Conservation (phyloP, 164 flowering plant species). For the Tetrastigma voinierianum region DNA sequence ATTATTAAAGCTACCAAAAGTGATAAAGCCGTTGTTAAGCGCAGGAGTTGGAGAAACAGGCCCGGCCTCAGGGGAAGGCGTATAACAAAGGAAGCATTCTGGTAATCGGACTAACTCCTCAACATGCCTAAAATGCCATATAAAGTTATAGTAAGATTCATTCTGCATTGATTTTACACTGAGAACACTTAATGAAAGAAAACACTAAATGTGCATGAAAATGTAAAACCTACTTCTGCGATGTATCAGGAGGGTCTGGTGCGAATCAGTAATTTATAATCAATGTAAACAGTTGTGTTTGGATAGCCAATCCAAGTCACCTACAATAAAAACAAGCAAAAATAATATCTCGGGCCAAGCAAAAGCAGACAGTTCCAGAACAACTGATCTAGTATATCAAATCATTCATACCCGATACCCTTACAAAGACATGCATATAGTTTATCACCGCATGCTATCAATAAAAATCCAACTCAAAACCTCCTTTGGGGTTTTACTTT, state of each 20-base stretch:
- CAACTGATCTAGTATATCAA: background rate
- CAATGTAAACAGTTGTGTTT: constrained; percentile 95
- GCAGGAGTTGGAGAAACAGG: constrained; percentile 85
- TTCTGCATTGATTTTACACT: background rate
- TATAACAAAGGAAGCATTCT: constrained; percentile 88
- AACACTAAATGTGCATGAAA: background rate
- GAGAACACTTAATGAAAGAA: background rate
- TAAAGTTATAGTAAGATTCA: background rate
- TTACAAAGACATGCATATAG: background rate
- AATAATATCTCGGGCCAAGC: constrained; percentile 5
- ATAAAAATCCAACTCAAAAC: background rate
- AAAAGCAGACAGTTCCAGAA: background rate
- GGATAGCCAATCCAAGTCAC: constrained; percentile 99
- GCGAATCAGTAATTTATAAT: constrained; percentile 82
- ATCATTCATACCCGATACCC: constrained; percentile 1
- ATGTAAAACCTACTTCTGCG: constrained; percentile 60
- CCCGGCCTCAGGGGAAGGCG: constrained; percentile 97
- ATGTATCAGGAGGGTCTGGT: constrained; percentile 78
- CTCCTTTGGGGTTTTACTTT: background rate
- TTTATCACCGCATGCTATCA: background rate
- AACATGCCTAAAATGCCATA: constrained; percentile 59
- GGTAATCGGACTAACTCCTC: constrained; percentile 91
- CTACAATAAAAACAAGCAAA: constrained; percentile 32
- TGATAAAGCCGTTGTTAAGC: constrained; percentile 85
- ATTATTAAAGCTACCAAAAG: constrained; percentile 98